Percentiles rank a stretch among this genome's conserved stretches.
These are phyloP conservation scores for Brassica juncea DNA, from an alignment of 345 rosid genomes.

Conservation along the genomic window DNA sequence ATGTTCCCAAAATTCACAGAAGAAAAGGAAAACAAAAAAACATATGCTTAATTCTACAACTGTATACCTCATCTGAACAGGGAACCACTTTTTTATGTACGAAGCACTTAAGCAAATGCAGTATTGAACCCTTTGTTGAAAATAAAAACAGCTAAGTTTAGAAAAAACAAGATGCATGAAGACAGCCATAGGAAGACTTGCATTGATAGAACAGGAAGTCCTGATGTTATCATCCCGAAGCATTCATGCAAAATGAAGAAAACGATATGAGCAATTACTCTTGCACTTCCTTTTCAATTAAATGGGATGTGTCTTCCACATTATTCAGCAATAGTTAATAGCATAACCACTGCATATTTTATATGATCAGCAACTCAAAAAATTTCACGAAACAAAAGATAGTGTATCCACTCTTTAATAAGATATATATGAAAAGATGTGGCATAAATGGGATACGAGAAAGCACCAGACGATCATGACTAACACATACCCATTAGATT, in stretches of 20 bases:
- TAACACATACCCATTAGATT: slow-evolving; percentile 83
- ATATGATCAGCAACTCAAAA: slow-evolving; percentile 3
- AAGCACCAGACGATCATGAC: slow-evolving; percentile 10
- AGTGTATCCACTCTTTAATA: background rate
- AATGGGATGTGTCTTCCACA: slow-evolving; percentile 5
- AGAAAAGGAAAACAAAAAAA: background rate
- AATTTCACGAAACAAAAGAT: background rate
- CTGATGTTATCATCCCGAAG: slow-evolving; percentile 58
- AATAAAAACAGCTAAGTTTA: background rate
- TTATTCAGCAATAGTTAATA: background rate
- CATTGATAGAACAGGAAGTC: slow-evolving; percentile 96
- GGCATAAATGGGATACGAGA: slow-evolving; percentile 4
- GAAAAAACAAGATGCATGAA: slow-evolving; percentile 29
- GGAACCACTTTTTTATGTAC: background rate
- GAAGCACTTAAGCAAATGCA: background rate
- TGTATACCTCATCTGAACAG: slow-evolving; percentile 11
- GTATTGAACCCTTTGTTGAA: slow-evolving; percentile 14
- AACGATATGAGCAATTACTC: slow-evolving; percentile 22
- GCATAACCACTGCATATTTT: slow-evolving; percentile 9
- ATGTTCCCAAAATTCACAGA: background rate
- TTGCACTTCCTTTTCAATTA: slow-evolving; percentile 3
- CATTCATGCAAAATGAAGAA: slow-evolving; percentile 46
- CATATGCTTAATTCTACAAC: slow-evolving; percentile 3
- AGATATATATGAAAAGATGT: background rate
- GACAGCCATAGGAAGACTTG: slow-evolving; percentile 50